Evolutionary conservation across 805 yeast species (phyloP).

Genomic region (Kodamaea hsintzibuensis): DNA sequence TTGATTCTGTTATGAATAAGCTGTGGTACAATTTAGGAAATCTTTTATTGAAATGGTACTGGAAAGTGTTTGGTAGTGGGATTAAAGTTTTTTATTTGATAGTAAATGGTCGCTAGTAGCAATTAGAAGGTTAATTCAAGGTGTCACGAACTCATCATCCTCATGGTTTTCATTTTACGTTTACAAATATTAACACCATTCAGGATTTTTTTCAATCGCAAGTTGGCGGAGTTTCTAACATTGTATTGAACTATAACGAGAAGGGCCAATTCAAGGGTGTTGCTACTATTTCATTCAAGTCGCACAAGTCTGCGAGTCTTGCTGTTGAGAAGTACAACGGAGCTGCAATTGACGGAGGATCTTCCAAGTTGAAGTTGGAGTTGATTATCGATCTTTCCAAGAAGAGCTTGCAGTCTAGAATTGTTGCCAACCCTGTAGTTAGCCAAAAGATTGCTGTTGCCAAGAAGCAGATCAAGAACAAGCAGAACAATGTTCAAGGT

Average conservation of each 20-base stretch:
- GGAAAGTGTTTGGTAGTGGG: too few relatives aligned
- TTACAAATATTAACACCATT: constrained; percentile 6
- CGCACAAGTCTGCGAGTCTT: constrained; percentile 64
- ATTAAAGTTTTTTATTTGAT: too few relatives aligned
- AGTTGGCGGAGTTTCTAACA: constrained; percentile 79
- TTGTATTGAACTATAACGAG: constrained; percentile 77
- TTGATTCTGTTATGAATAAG: too few relatives aligned
- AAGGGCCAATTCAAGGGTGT: constrained; percentile 89
- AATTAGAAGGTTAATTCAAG: not conserved
- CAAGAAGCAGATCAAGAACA: constrained; percentile 26
- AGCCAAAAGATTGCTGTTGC: constrained; percentile 22
- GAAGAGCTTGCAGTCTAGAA: constrained; percentile 74
- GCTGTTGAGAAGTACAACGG: constrained; percentile 87
- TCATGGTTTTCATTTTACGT: not conserved
- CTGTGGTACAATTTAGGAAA: too few relatives aligned
- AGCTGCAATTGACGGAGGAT: constrained; percentile 91
- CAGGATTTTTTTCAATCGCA: constrained; percentile 88
- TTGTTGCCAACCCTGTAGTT: constrained; percentile 48
- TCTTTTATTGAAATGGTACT: too few relatives aligned
- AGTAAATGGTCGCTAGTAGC: not conserved
- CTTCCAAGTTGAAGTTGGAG: constrained; percentile 72
- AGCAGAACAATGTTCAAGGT: constrained; percentile 16
- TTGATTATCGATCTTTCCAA: constrained; percentile 82
- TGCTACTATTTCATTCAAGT: constrained; percentile 81
- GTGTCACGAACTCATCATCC: not conserved